A percentile compares a stretch with the other conserved stretches of the same genome.
phyloP scores from a whole-genome alignment of 1,284 basidiomycete species.

The Wallemia ichthyophaga region DNA sequence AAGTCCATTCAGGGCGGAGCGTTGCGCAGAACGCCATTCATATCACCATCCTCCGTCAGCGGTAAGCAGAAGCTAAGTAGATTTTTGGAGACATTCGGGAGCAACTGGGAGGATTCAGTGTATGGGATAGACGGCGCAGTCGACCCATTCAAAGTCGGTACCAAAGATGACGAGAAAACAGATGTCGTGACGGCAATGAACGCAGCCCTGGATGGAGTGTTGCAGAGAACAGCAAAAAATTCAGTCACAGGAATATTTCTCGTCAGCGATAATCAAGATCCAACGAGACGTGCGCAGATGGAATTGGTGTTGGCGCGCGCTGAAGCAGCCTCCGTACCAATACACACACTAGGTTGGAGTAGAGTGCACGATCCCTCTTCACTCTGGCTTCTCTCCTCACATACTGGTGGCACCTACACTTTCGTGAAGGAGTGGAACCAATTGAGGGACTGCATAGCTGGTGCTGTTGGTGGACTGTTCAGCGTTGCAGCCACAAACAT shows the following conservation, averaged over 20 bases:
- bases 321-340: constrained; percentile 79
- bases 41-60: constrained; percentile 34
- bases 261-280: constrained; percentile 67
- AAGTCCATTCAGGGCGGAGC: constrained; percentile 36
- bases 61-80: constrained; percentile 37
- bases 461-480: constrained; percentile 78
- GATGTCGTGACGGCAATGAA: constrained; percentile 92
- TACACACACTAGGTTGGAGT: constrained; percentile 88
- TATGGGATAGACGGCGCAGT: constrained; percentile 13
- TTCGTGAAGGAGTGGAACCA: constrained; percentile 24
- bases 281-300: constrained; percentile 86
- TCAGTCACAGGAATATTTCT: constrained; percentile 67
- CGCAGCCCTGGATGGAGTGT: constrained; percentile 63
- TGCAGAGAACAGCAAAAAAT: constrained; percentile 75
- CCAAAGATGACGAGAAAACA: constrained; percentile 55
- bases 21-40: constrained; percentile 63
- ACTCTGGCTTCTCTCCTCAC: constrained; percentile 70
- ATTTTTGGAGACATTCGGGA: constrained; percentile 39
- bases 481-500: constrained; percentile 61
- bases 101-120: constrained; percentile 14
- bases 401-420: background rate
- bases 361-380: constrained; percentile 86
- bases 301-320: constrained; percentile 81
- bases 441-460: constrained; percentile 57
- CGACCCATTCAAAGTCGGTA: constrained; percentile 46